phyloP scores from a whole-genome alignment of 352 stramenopile species.

The Globisporangium spiculum region DNA sequence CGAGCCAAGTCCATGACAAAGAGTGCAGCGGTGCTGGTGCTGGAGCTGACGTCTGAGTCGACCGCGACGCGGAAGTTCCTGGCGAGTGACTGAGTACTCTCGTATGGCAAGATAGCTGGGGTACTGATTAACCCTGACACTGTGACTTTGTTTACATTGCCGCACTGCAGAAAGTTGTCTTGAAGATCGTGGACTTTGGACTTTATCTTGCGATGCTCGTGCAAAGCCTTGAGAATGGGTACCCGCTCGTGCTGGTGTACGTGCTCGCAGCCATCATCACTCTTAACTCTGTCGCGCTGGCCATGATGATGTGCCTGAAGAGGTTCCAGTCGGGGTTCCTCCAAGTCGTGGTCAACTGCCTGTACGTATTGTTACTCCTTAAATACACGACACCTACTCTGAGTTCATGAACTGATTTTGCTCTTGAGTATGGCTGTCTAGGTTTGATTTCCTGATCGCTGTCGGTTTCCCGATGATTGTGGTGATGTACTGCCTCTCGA shows the following conservation, averaged over 20 bases:
- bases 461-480: conserved; percentile 28
- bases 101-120: too few relatives aligned
- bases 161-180: neutral
- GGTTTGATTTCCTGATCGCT: conserved; percentile 22
- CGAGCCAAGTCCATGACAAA: neutral
- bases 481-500: conserved; percentile 24
- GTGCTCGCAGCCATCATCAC: neutral
- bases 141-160: neutral
- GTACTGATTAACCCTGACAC: too few relatives aligned
- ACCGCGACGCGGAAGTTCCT: neutral
- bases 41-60: neutral
- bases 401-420: too few relatives aligned
- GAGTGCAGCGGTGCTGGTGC: neutral
- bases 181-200: neutral
- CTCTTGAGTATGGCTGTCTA: neutral
- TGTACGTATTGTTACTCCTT: neutral
- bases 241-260: neutral
- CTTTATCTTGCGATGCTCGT: neutral
- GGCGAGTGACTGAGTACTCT: neutral
- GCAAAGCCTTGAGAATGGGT: neutral
- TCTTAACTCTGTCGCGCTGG: neutral
- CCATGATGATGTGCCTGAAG: neutral
- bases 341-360: neutral
- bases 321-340: neutral
- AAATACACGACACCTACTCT: too few relatives aligned